phyloP scores from a whole-genome alignment of 805 yeast genomes.

The Starmerella bombi region DNA sequence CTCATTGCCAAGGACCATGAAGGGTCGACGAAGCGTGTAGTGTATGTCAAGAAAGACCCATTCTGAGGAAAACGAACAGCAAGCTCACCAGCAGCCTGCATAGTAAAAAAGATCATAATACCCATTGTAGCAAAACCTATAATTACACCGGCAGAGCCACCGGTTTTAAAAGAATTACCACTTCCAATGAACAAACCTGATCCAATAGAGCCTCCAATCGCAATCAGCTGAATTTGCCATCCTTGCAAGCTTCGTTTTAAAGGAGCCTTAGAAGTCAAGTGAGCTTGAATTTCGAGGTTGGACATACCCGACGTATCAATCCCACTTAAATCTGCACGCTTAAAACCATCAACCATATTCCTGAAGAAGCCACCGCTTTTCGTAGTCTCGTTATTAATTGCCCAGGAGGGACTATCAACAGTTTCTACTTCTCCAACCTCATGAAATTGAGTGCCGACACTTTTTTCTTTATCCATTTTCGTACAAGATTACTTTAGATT shows the following conservation, averaged over 20 bases:
- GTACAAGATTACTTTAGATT: too few relatives aligned
- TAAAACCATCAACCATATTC: constrained; percentile 35
- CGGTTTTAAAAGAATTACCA: constrained; percentile 35
- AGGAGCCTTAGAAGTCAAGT: constrained; percentile 18
- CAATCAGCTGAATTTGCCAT: too few relatives aligned
- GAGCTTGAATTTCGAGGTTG: too few relatives aligned
- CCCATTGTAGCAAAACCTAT: constrained; percentile 51
- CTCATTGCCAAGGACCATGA: constrained; percentile 58
- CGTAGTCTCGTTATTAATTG: too few relatives aligned
- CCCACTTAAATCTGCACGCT: constrained; percentile 31
- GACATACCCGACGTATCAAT: constrained; percentile 23
- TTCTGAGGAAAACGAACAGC: constrained; percentile 48
- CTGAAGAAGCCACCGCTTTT: too few relatives aligned
- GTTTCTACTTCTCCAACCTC: too few relatives aligned
- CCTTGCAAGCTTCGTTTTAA: constrained; percentile 30
- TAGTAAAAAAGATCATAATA: constrained; percentile 48
- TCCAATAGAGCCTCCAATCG: constrained; percentile 76
- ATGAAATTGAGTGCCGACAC: too few relatives aligned
- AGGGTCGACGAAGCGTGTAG: constrained; percentile 50
- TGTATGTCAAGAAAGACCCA: constrained; percentile 28
- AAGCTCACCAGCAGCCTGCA: constrained; percentile 56
- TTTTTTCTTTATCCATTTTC: too few relatives aligned
- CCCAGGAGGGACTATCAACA: too few relatives aligned
- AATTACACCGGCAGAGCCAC: constrained; percentile 44
- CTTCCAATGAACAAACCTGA: constrained; percentile 51